These are phyloP conservation scores for Cornus florida DNA, from an alignment of 148 eudicot genomes.

Conservation along the genomic window DNA sequence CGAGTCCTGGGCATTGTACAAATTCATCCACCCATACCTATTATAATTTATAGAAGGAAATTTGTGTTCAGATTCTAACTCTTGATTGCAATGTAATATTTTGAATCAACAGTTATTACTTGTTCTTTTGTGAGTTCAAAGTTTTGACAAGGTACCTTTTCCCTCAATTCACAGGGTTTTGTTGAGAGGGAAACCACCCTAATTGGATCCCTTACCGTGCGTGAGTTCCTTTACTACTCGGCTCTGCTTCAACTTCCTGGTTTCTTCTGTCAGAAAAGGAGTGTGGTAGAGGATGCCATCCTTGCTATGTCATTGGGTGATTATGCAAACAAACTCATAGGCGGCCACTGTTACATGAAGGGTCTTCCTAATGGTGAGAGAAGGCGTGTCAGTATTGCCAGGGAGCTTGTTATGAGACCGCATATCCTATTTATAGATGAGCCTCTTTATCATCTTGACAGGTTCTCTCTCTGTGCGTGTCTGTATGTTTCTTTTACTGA, in stretches of 20 bases:
- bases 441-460: conserved; percentile 99
- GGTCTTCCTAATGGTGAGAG: conserved; percentile 96
- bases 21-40: no score
- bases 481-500: not conserved
- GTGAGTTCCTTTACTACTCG: conserved; percentile 94
- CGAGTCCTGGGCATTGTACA: no score
- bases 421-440: conserved; percentile 86
- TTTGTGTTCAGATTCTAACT: not conserved
- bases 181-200: conserved; percentile 90
- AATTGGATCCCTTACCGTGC: conserved; percentile 90
- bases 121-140: not conserved
- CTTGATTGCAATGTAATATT: not conserved
- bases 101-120: not conserved
- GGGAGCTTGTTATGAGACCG: conserved; percentile 97
- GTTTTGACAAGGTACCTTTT: conserved; percentile 7
- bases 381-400: conserved; percentile 90
- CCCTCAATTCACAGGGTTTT: conserved; percentile 63
- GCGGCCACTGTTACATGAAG: conserved; percentile 95
- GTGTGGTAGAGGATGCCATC: conserved; percentile 91
- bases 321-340: conserved; percentile 88
- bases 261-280: conserved; percentile 70
- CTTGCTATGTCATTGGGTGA: conserved; percentile 90
- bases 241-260: conserved; percentile 98
- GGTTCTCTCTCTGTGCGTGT: conserved; percentile 33
- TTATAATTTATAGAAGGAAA: not conserved